These are phyloP conservation scores for Mollisiaceae sp. DNA, from an alignment of 2,329 filamentous ascomycete genomes.

Conservation along the genomic window DNA sequence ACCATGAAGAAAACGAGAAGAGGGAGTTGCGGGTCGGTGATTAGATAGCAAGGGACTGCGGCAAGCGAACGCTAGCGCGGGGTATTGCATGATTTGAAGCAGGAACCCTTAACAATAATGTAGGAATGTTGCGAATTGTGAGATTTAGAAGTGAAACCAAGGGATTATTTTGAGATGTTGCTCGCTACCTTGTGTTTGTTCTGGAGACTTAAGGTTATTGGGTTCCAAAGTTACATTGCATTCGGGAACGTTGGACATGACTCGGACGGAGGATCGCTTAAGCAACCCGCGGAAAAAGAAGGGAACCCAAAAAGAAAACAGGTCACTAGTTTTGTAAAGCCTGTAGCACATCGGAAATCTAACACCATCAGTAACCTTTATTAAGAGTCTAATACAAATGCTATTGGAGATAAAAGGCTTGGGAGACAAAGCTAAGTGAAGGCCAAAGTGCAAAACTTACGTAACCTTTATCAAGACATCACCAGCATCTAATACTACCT, in stretches of 20 bases:
- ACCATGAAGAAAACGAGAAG: slow-evolving; percentile 9
- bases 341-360: no score
- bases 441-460: no score
- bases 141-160: not conserved
- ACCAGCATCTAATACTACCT: no score
- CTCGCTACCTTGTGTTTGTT: not conserved
- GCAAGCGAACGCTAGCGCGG: not conserved
- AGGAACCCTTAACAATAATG: not conserved
- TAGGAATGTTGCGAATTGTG: not conserved
- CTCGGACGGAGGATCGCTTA: not conserved
- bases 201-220: no score
- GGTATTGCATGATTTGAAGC: not conserved
- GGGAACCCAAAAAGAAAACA: no score
- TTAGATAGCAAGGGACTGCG: not conserved
- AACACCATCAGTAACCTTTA: no score
- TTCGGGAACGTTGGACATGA: not conserved
- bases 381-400: not conserved
- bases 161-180: not conserved
- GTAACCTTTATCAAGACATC: no score
- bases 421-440: no score
- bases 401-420: no score
- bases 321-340: no score
- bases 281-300: not conserved
- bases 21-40: slow-evolving; percentile 7
- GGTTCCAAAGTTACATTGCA: no score